Percentiles rank a stretch among this genome's conserved stretches.
Conservation (phyloP, 2,329 filamentous ascomycete species). For the Ophiocordyceps australis region DNA sequence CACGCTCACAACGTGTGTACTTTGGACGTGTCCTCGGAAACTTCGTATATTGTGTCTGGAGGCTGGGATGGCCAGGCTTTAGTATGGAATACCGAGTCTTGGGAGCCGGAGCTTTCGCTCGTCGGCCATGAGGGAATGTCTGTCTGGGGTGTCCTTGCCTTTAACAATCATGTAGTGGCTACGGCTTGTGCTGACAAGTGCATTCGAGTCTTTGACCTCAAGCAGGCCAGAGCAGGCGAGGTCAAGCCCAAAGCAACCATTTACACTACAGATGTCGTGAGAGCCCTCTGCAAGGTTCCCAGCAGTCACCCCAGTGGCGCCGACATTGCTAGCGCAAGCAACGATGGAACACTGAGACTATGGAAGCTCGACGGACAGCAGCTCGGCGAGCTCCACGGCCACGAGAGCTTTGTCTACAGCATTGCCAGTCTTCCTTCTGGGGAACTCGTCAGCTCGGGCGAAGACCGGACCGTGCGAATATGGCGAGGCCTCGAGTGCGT, state of each 20-base stretch:
- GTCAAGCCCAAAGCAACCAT: conserved; percentile 34
- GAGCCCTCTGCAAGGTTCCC: conserved; percentile 74
- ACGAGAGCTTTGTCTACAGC: conserved; percentile 91
- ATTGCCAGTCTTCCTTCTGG: conserved; percentile 62
- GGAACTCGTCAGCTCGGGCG: conserved; percentile 77
- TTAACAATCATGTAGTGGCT: conserved; percentile 62
- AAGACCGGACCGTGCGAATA: conserved; percentile 82
- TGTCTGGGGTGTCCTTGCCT: conserved; percentile 83
- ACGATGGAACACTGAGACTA: conserved; percentile 74
- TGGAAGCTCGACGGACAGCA: conserved; percentile 71
- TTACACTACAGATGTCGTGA: conserved; percentile 63
- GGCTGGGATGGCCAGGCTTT: conserved; percentile 86
- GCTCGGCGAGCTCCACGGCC: conserved; percentile 63
- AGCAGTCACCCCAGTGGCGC: conserved; percentile 60
- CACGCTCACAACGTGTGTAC: conserved; percentile 81
- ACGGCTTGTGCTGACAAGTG: conserved; percentile 86
- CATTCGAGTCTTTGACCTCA: conserved; percentile 67
- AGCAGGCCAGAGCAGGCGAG: conserved; percentile 36
- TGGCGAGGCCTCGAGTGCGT: conserved; percentile 74
- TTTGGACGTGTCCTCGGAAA: conserved; percentile 58
- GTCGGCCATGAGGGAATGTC: conserved; percentile 56
- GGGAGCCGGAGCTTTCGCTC: conserved; percentile 58
- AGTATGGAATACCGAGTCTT: conserved; percentile 71
- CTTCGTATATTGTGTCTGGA: conserved; percentile 66
- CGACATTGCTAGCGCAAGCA: conserved; percentile 88